These are phyloP conservation scores for Carex arenaria DNA, from an alignment of 202 grass and related monocot genomes.

Conservation along the genomic window DNA sequence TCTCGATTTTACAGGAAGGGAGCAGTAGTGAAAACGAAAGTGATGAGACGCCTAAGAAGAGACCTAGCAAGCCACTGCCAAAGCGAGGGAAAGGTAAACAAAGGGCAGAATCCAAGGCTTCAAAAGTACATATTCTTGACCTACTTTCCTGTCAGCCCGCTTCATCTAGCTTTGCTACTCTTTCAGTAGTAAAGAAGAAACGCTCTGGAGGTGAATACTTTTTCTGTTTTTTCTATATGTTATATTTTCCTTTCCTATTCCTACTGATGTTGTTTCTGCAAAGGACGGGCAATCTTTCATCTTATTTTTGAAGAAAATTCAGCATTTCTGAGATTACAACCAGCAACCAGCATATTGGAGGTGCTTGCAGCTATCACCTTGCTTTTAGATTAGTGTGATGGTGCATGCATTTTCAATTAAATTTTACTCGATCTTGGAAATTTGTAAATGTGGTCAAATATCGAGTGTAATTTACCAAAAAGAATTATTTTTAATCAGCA, in stretches of 20 bases:
- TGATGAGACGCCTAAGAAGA: slow-evolving; percentile 61
- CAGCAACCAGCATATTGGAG: neutral
- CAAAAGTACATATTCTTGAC: slow-evolving; percentile 56
- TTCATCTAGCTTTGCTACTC: slow-evolving; percentile 70
- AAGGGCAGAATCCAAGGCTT: slow-evolving; percentile 44
- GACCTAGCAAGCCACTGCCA: slow-evolving; percentile 46
- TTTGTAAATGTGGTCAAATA: neutral
- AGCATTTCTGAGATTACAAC: neutral
- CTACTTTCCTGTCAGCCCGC: slow-evolving; percentile 54
- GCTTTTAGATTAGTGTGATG: neutral
- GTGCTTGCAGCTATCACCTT: neutral
- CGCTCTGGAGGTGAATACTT: slow-evolving; percentile 68
- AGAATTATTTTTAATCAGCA: neutral
- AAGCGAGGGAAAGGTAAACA: slow-evolving; percentile 63
- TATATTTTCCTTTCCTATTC: neutral
- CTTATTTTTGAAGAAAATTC: neutral
- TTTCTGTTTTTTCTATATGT: slow-evolving; percentile 17
- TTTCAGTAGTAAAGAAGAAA: slow-evolving; percentile 87
- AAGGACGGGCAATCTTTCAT: neutral
- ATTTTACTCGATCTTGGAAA: neutral
- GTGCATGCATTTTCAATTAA: neutral
- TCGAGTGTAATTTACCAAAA: neutral
- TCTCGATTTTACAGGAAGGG: slow-evolving; percentile 79
- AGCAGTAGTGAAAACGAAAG: slow-evolving; percentile 75
- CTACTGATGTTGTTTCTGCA: slow-evolving; percentile 1